Evolutionary conservation across 805 yeast species (phyloP).

Genomic region (Hanseniaspora taiwanica): DNA sequence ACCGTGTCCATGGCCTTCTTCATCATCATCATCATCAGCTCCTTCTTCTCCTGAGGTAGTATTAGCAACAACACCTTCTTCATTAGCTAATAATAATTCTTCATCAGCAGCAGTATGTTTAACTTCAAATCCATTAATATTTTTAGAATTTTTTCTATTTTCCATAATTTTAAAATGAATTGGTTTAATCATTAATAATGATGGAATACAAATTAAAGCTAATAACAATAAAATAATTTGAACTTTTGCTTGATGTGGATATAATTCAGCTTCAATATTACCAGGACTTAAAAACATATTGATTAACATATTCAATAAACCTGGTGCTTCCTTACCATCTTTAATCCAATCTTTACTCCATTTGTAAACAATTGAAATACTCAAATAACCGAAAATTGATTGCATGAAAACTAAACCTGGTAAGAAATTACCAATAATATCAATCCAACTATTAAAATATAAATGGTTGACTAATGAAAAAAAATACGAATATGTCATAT

Average conservation of each 20-base stretch:
- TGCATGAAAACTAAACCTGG: constrained; percentile 70
- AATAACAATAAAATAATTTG: constrained; percentile 44
- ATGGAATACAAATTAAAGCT: constrained; percentile 63
- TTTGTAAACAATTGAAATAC: constrained; percentile 55
- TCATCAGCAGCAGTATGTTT: constrained; percentile 6
- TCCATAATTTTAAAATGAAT: constrained; percentile 29
- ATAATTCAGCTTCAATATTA: constrained; percentile 47
- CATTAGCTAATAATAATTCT: constrained; percentile 2
- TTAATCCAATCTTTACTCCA: constrained; percentile 64
- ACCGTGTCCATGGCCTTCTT: constrained; percentile 29
- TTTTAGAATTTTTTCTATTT: constrained; percentile 17
- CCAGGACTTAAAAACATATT: constrained; percentile 70
- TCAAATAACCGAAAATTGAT: constrained; percentile 59
- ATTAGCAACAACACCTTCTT: background rate
- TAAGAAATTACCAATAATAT: constrained; percentile 57
- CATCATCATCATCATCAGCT: constrained; percentile 30
- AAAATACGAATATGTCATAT: constrained; percentile 59
- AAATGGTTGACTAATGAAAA: constrained; percentile 54
- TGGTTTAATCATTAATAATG: constrained; percentile 58
- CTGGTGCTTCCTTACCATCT: constrained; percentile 53
- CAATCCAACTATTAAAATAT: constrained; percentile 45
- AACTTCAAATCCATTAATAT: constrained; percentile 9
- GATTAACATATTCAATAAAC: constrained; percentile 60
- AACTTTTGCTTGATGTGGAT: constrained; percentile 48
- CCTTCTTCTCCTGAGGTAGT: constrained; percentile 4